Percentiles rank a stretch among this genome's conserved stretches.
These are phyloP conservation scores for Cyclotella distinguenda DNA, from an alignment of 108 stramenopile species.

Conservation along the genomic window DNA sequence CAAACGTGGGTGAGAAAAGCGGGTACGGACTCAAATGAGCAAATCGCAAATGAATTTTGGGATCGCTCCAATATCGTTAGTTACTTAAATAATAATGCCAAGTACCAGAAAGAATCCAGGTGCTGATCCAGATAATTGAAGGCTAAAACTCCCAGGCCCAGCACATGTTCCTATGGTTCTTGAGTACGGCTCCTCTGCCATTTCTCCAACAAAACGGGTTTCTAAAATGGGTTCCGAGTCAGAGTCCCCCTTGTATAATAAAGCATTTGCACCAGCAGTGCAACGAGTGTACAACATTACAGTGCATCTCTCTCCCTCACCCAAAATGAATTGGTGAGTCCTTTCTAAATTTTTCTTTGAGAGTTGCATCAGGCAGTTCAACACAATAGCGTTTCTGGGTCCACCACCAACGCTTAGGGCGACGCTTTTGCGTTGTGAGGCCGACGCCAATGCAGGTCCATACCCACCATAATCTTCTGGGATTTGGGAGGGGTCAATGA, in stretches of 20 bases:
- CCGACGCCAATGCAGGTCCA: slow-evolving; percentile 31
- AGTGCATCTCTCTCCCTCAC: slow-evolving; percentile 13
- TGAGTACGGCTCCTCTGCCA: slow-evolving; percentile 29
- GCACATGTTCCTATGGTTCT: slow-evolving; percentile 17
- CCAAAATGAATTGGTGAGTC: slow-evolving; percentile 17
- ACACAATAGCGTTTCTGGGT: slow-evolving; percentile 17
- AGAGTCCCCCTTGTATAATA: slow-evolving; percentile 13
- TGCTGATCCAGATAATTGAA: not conserved
- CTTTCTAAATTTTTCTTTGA: slow-evolving; percentile 21
- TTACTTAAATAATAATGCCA: too few species aligned
- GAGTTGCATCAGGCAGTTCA: slow-evolving; percentile 24
- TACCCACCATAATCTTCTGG: slow-evolving; percentile 38
- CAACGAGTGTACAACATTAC: slow-evolving; percentile 32
- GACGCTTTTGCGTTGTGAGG: not conserved
- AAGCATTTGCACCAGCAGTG: slow-evolving; percentile 13
- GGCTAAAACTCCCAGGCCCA: slow-evolving; percentile 21
- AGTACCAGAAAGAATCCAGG: not conserved
- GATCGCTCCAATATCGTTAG: too few species aligned
- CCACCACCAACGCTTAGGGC: not conserved
- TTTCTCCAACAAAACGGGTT: slow-evolving; percentile 19
- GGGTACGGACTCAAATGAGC: too few species aligned
- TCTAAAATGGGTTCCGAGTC: not conserved
- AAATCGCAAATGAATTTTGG: too few species aligned
- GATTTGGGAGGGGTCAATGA: slow-evolving; percentile 40
- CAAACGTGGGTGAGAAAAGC: too few species aligned